Base-by-base conservation (phyloP, 2,329 filamentous ascomycete genomes). In the Pestalotiopsis fici region DNA sequence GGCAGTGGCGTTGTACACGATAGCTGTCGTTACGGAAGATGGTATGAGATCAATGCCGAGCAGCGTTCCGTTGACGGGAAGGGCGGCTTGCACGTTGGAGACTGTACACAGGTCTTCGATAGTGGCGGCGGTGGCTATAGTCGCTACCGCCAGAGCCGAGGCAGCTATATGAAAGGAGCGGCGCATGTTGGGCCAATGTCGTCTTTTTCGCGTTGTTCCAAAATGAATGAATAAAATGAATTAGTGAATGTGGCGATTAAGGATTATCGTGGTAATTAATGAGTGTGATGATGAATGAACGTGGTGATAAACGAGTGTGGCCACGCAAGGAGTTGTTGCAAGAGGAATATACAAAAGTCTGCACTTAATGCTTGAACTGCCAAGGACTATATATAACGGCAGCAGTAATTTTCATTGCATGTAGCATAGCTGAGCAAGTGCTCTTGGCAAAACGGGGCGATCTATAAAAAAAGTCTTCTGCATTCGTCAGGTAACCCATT, bases 61-160 rank as follows among this genome's bases (percentile, higher is more conserved):
- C 3, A 83, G 70, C 35, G 79, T 81, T 4, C 80, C 81, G 66
- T 83, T 80, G 27, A 79, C 72, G 4, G 82, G 82, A 9, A 84
- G 72, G n/a, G 78, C 76, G n/a, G 80, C 76, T 68, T 78, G 77
- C 21, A 84, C 78, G 66, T 83, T 79, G 39, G 78, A 74, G 4
- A 81, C 75, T 3, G 81, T 83, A 70, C 82, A 84, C 27, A 83
- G 70, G 67, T 82, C 78, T 28, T 77, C 67, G 55, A 84, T 79
- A 18, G 79, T 78, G 55, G 74, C 71, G 31, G 78, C 77, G 50
- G 69, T 74, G 21, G 74, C 77, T 63, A 25, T 25, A 15, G 60
- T 63, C 50, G 43, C 60, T 35, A 25, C 60, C 60, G 60, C 60
- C 27, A 63, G 60, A 7, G 60, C 60, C 37, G 60, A 50, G 35